Evolutionary conservation across 2,329 filamentous ascomycete genomes (phyloP), one percentile per base, ranked within the genome.

Genomic region (Fusarium staphyleae): DNA sequence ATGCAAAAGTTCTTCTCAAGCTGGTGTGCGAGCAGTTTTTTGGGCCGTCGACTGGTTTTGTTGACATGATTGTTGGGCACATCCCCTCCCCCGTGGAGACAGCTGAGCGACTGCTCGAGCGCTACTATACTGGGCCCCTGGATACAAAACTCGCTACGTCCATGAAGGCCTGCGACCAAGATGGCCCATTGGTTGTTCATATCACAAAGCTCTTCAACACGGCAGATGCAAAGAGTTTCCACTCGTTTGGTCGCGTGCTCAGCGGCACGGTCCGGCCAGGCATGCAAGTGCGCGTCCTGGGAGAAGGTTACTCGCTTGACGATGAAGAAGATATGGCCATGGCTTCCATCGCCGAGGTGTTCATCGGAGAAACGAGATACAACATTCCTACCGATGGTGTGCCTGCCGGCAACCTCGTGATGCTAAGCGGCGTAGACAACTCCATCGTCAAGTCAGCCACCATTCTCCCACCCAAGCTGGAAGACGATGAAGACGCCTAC

Each of bases 361-460:
- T 90, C 79, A 93, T 99, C 62, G 89, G 89, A 7, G 91, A 98
- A 74, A 93, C 93, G 18, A 82, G 93, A 69, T 99, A 99, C 76
- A 96, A 93, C 63, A 89, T 99, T 39, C 87, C 91, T 3, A 93
- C 91, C 0, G 91, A 92, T 64, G 95, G 95, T 42, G 87, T 99
- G 19, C 95, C 95, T 5, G 95, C 95, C 1, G 95, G 95, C 35
- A 97, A 96, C 70, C 90, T 91, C 80, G 93, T 96, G 12, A 78
- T 99, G n/a, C 81, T 99, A 13, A 87, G 90, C 48, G 95, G 93
- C 12, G 87, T 99, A 22, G 93, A 98, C 77, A 98, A 98, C 73
- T 97, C 93, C 4, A 98, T 99, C 66, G 91, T 98, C 76, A 99
- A 99, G 76, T 93, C 92, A 3, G 95, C 95, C 8, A 99, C 95